Base-by-base conservation (phyloP, 1,284 basidiomycete species). In the Farysia itapuensis region DNA sequence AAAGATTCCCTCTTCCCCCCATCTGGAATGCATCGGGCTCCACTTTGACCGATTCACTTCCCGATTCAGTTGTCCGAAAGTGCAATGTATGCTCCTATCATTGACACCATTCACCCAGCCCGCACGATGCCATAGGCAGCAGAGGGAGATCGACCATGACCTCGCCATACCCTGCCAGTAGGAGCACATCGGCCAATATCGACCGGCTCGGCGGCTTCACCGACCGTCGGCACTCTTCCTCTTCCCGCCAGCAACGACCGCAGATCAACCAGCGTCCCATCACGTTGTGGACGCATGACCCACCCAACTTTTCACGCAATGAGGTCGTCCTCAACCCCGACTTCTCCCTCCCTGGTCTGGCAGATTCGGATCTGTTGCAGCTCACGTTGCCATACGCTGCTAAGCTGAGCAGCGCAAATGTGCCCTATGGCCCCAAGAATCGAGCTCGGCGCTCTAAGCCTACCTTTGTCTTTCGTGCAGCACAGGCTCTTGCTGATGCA, bases 281-380 rank as follows among this genome's bases (percentile, higher is more conserved):
- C 46, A 54, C 43, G 7, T 47, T 75, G 2, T 75, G 72, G 72
- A 71, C 64, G 14, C 72, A 75, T 35, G 65, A 74, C 20, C 72
- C 72, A 19, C 72, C 72, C 35, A 74, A 67, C 39, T 75, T 75
- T 37, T 67, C 61, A 0, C 57, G 63, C 18, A 63, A 67, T 42
- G 69, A 72, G 26, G 57, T 75, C 34, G 72, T 75, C 12, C 54
- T 75, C 40, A 70, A 64, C 40, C 72, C 72, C n/a, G 61, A 66
- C 15, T 66, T 33, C 39, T 57, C 51, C 19, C 58, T 56, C 23
- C 63, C 71, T 2, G 46, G 64, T 5, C 35, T 74, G 13, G 53
- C 69, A 9, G 71, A 75, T 18, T 40, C 51, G 7, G 71, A 73
- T 13, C 65, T 75, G 4, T 52, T 73, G n/a, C 57, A 70, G 47